phyloP scores from a whole-genome alignment of 2,329 filamentous ascomycete genomes.

The Exophiala mesophila region DNA sequence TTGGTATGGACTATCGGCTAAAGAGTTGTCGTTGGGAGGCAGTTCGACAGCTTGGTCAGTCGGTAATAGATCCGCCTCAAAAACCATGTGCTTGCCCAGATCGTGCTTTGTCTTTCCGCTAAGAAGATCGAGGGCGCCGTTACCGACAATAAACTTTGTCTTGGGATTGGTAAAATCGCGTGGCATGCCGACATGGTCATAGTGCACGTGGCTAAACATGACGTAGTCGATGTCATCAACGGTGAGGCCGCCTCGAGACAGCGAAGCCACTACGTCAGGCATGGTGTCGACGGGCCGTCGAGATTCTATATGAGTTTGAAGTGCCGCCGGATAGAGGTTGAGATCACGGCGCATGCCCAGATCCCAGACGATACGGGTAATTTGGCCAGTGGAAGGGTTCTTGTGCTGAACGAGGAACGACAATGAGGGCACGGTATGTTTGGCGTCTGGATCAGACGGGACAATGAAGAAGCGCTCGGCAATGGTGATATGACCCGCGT shows the following conservation, averaged over 20 bases:
- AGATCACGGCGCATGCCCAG: constrained; percentile 31
- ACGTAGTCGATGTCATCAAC: constrained; percentile 39
- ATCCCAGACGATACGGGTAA: constrained; percentile 28
- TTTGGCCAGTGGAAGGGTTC: constrained; percentile 9
- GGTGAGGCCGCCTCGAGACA: constrained; percentile 34
- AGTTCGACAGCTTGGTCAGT: constrained; percentile 27
- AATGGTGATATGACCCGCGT: constrained; percentile 28
- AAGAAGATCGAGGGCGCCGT: constrained; percentile 23
- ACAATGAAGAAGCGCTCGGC: constrained; percentile 29
- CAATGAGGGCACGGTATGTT: constrained; percentile 30
- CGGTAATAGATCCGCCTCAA: constrained; percentile 28
- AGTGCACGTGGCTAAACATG: constrained; percentile 38
- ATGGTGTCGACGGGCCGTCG: constrained; percentile 26
- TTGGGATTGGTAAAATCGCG: constrained; percentile 20
- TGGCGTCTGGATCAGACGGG: constrained; percentile 24
- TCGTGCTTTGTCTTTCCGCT: constrained; percentile 19
- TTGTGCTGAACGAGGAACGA: constrained; percentile 31
- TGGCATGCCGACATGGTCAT: constrained; percentile 35
- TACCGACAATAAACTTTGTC: constrained; percentile 38
- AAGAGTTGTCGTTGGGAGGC: constrained; percentile 11
- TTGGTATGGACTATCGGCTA: constrained; percentile 4
- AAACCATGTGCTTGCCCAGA: constrained; percentile 27
- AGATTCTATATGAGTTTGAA: constrained; percentile 27
- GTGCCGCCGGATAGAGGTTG: constrained; percentile 22
- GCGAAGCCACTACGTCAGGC: constrained; percentile 30